Evolutionary conservation across 2,329 filamentous ascomycete genomes (phyloP).

Genomic region (Colletotrichum godetiae): DNA sequence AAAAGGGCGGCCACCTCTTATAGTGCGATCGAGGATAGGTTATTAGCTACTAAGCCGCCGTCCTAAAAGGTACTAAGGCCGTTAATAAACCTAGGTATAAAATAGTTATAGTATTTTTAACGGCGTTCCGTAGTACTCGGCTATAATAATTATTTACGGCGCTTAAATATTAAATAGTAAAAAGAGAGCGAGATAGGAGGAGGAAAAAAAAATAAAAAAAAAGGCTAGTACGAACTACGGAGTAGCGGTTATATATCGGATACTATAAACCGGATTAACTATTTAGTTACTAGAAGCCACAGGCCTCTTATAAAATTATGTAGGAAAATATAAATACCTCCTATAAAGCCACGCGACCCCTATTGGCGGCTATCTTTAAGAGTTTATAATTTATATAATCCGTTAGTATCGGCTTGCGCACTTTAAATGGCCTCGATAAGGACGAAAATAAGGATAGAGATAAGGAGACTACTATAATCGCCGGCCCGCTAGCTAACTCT

Average conservation of each 20-base stretch:
- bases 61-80: constrained; percentile 35
- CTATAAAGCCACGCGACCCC: background rate
- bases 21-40: constrained; percentile 37
- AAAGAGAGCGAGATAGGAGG: background rate
- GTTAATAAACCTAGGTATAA: constrained; percentile 23
- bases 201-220: no score
- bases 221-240: constrained; percentile 1
- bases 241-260: background rate
- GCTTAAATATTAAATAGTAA: no score
- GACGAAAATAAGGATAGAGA: background rate
- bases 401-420: background rate
- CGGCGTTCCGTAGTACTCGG: background rate
- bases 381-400: background rate
- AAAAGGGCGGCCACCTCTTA: constrained; percentile 35
- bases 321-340: background rate
- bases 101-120: constrained; percentile 4
- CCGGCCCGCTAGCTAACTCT: background rate
- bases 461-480: constrained; percentile 1
- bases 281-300: background rate
- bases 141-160: background rate
- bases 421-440: background rate
- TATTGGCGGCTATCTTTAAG: background rate
- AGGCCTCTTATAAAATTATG: background rate
- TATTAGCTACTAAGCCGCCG: constrained; percentile 38
- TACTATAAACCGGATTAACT: background rate